Evolutionary conservation across 768 basidiomycete species (phyloP).

Genomic region (Fibroporia radiculosa): DNA sequence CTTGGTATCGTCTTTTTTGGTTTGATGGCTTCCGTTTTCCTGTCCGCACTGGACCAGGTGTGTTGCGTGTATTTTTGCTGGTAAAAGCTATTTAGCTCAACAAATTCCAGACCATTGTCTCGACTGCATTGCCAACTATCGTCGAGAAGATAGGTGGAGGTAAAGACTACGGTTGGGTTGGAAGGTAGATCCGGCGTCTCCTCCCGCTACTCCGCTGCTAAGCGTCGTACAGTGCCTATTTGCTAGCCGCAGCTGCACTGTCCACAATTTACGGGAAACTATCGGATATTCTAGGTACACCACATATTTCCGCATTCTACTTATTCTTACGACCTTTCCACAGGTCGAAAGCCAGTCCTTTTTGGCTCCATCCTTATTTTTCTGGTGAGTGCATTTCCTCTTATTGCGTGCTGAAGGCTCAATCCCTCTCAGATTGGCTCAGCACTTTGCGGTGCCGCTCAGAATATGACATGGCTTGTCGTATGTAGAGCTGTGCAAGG

Average conservation of each 20-base stretch:
- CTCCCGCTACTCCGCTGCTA: not conserved
- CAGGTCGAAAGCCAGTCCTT: conserved; percentile 64
- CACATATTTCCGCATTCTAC: conserved; percentile 12
- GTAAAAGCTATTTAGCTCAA: not conserved
- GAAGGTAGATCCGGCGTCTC: conserved; percentile 24
- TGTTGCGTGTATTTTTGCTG: not conserved
- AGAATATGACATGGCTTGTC: conserved; percentile 72
- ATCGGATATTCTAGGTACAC: conserved; percentile 45
- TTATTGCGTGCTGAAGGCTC: not conserved
- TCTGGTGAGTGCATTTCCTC: conserved; percentile 35
- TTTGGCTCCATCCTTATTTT: conserved; percentile 61
- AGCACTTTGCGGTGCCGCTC: conserved; percentile 75
- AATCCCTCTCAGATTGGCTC: conserved; percentile 50
- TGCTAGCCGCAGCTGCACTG: conserved; percentile 59
- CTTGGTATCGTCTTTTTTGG: conserved; percentile 36
- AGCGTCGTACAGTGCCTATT: conserved; percentile 48
- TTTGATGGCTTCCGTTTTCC: conserved; percentile 35
- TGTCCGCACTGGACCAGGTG: conserved; percentile 43
- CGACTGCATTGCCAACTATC: conserved; percentile 45
- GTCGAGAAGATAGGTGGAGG: conserved; percentile 36
- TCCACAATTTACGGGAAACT: conserved; percentile 75
- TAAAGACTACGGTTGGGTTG: conserved; percentile 42
- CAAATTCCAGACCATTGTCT: conserved; percentile 31
- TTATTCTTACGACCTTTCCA: conserved; percentile 13
- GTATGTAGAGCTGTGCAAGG: conserved; percentile 75